Evolutionary conservation across 2,329 filamentous ascomycete species (phyloP), one percentile per base, ranked within the genome.

Genomic region (Monosporascus sp.): DNA sequence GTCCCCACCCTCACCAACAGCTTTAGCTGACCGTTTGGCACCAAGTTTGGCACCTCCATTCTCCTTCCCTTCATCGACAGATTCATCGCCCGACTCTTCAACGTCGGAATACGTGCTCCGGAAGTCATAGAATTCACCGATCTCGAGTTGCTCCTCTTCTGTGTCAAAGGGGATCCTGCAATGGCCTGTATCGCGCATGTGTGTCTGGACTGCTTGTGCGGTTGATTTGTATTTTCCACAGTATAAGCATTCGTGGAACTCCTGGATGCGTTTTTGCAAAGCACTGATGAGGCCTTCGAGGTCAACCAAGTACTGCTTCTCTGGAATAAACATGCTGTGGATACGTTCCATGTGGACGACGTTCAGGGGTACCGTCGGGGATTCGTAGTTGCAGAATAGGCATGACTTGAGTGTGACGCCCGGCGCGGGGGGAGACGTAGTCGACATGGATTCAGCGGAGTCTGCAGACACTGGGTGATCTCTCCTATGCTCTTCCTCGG

Each of bases 61-160:
- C 40, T 75, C 73, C 27, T 74, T 74, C 24, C 73, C 77, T 49
- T 80, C 79, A 7, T 75, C 76, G 3, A 71, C 70, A 4, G 67
- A 67, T 37, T 71, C 78, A 22, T 85, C 83, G 6, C 83, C 81
- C 1, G 81, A 83, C 1, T 84, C 81, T 17, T 82, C 89, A 11
- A 79, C 84, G 64, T 97, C 94, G 0, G 91, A 94, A 70, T 99
- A 99, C 1, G 94, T 96, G 72, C 89, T 89, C 60, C 89, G 83
- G 79, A 99, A 99, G 68, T 99, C 94, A 72, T 99, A 99, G 71
- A 90, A 97, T 60, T 97, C 90, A 53, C 94, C 94, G 65, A 99
- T 90, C 52, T 95, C 91, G 31, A 97, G 81, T 74, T 97, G 91
- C 66, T 97, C 91, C 37, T 88, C 87, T 67, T 97, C 90, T 0